Base-by-base conservation (phyloP, 345 rosid genomes). In the Crucihimalaya himalaica region DNA sequence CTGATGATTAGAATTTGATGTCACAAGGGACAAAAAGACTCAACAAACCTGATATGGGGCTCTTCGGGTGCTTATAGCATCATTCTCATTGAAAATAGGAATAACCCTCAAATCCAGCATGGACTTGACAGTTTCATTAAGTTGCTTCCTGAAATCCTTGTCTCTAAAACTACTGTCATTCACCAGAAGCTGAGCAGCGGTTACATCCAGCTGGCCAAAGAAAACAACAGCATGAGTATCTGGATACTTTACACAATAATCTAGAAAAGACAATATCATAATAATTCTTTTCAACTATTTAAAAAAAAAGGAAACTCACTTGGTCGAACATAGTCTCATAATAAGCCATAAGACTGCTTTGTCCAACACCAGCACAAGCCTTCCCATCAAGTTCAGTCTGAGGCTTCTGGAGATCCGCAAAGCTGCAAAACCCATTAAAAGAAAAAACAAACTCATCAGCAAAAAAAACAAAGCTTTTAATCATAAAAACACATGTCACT, bases 341-440 rank as follows among this genome's bases (percentile, higher is more conserved):
- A 47, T 92, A 81, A 74, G 99, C 93, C 99, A 96, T 92, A 35
- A 96, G 88, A 80, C 96, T 83, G 63, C 87, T 96, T 78, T 96
- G 99, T 74, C 99, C 99, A 75, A 96, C 99, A 79, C 92, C 99
- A 21, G 99, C 99, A 79, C 98, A 96, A 27, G 94, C 99, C 86
- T 96, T 96, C 66, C 99, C 99, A 81, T 88, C 92, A 70, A 92
- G 85, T 57, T 96, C 98, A 67, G 66, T 61, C 80, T 86, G 99
- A 35, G 98, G 98, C 71, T 92, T 92, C 78, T 96, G 99, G 46
- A 96, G 99, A 81, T 96, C 98, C 58, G 98, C 92, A 58, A 96
- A 89, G 82, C 99, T 90, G 79, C 20, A 80, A 50, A 75, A 76
- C 14, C 72, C 56, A 70, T 20, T 5, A 56, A 79, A 0, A 50